A percentile compares a stretch with the other conserved stretches of the same genome.
Evolutionary conservation across 257 asterid species (phyloP).

Genomic region (Ballota nigra): DNA sequence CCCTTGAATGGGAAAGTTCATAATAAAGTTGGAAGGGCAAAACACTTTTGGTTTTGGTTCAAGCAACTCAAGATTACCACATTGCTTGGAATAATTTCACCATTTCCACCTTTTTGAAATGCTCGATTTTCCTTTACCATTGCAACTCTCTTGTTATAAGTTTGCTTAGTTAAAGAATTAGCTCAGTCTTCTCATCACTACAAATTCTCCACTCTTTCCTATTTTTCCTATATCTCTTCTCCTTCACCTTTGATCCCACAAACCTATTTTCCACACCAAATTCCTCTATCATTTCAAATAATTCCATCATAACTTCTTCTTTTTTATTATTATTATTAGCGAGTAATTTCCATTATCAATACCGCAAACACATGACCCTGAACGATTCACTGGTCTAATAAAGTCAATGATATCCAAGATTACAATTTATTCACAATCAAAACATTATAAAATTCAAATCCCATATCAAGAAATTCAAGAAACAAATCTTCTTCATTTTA

Average conservation of each 20-base stretch:
- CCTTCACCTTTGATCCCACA: not conserved
- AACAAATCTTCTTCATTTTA: slow-evolving; percentile 3
- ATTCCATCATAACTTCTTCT: not conserved
- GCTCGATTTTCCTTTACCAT: not conserved
- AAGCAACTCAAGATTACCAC: not conserved
- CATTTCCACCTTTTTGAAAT: not conserved
- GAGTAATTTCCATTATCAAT: no score
- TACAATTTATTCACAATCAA: not conserved
- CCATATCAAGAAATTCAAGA: slow-evolving; percentile 5
- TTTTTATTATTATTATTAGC: no score
- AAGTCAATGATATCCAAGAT: not conserved
- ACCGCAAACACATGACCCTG: no score
- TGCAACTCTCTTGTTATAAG: not conserved
- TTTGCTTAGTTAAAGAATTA: not conserved
- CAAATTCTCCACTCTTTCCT: not conserved
- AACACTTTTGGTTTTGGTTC: no score
- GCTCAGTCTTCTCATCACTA: not conserved
- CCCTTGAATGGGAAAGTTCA: not conserved
- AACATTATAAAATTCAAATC: not conserved
- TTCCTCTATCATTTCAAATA: not conserved
- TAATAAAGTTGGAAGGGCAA: not conserved
- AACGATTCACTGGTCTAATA: not conserved
- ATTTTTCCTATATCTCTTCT: not conserved
- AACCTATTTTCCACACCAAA: not conserved
- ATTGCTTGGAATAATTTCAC: not conserved